Evolutionary conservation across 2,329 filamentous ascomycete species (phyloP).

Genomic region (Paecilomyces dactylethromorphus): DNA sequence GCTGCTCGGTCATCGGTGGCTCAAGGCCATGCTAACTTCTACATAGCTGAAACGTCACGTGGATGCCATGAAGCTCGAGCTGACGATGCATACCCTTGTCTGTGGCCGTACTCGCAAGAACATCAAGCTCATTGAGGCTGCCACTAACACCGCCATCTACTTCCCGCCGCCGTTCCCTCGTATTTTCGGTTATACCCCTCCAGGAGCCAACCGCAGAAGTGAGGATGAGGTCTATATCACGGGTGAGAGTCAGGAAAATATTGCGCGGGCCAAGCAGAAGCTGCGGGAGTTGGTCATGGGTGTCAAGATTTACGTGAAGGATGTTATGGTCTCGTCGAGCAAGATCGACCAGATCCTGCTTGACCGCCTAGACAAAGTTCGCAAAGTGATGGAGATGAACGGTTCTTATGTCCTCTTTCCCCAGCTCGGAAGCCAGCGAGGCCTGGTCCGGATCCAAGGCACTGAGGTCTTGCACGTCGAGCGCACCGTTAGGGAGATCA

Average conservation of each 20-base stretch:
- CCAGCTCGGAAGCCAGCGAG: slow-evolving; percentile 75
- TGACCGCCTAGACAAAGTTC: slow-evolving; percentile 87
- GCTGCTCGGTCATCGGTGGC: neutral
- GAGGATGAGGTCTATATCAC: slow-evolving; percentile 94
- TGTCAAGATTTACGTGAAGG: slow-evolving; percentile 83
- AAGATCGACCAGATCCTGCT: slow-evolving; percentile 95
- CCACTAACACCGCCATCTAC: slow-evolving; percentile 94
- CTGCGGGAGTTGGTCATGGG: slow-evolving; percentile 77
- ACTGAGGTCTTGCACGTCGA: slow-evolving; percentile 91
- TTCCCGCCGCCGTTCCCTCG: slow-evolving; percentile 91
- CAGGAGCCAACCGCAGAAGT: slow-evolving; percentile 71
- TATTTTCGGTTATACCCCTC: slow-evolving; percentile 83
- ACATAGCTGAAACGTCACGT: slow-evolving; percentile 52
- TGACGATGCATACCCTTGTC: slow-evolving; percentile 83
- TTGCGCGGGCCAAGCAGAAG: slow-evolving; percentile 83
- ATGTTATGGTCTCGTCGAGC: slow-evolving; percentile 78
- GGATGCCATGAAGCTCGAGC: slow-evolving; percentile 73
- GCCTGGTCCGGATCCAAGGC: slow-evolving; percentile 82
- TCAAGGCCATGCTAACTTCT: slow-evolving; percentile 4
- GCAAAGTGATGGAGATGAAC: slow-evolving; percentile 95
- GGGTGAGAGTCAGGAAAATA: slow-evolving; percentile 76
- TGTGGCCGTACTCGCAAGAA: slow-evolving; percentile 94
- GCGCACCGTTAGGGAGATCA: slow-evolving; percentile 88
- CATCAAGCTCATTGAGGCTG: slow-evolving; percentile 94
- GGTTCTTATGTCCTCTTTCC: slow-evolving; percentile 93